phyloP scores from a whole-genome alignment of 345 rosid genomes.

The Pugionium dolabratum region DNA sequence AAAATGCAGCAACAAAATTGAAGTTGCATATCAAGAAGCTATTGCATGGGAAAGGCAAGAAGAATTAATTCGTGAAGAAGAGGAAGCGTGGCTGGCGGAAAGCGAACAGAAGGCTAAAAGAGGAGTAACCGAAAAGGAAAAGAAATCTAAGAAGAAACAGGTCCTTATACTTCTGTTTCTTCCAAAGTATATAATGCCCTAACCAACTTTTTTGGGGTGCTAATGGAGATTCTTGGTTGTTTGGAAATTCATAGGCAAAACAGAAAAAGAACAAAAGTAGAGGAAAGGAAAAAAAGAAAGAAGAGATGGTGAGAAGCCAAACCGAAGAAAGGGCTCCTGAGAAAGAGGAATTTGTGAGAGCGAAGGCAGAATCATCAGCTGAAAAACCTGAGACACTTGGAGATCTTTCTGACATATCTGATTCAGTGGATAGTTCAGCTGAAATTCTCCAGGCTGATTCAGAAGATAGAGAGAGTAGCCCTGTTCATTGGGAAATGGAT shows the following conservation, averaged over 20 bases:
- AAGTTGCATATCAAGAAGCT: constrained; percentile 92
- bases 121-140: constrained; percentile 66
- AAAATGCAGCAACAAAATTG: constrained; percentile 73
- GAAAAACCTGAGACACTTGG: constrained; percentile 62
- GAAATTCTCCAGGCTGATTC: constrained; percentile 67
- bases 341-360: constrained; percentile 48
- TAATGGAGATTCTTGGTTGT: constrained; percentile 25
- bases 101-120: constrained; percentile 82
- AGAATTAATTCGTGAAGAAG: constrained; percentile 95
- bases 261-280: constrained; percentile 80
- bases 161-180: constrained; percentile 35
- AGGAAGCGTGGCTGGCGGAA: constrained; percentile 78
- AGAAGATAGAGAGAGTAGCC: constrained; percentile 79
- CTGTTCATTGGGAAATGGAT: constrained; percentile 77
- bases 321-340: constrained; percentile 46
- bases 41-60: constrained; percentile 92
- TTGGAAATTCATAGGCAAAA: constrained; percentile 55
- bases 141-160: constrained; percentile 92
- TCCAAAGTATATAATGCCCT: not conserved
- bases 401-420: constrained; percentile 73
- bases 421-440: constrained; percentile 62
- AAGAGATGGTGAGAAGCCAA: constrained; percentile 47
- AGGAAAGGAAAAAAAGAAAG: constrained; percentile 78
- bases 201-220: constrained; percentile 1
- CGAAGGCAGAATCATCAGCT: constrained; percentile 45